phyloP scores from a whole-genome alignment of 208 protist genomes.

The Leishmania turanica region DNA sequence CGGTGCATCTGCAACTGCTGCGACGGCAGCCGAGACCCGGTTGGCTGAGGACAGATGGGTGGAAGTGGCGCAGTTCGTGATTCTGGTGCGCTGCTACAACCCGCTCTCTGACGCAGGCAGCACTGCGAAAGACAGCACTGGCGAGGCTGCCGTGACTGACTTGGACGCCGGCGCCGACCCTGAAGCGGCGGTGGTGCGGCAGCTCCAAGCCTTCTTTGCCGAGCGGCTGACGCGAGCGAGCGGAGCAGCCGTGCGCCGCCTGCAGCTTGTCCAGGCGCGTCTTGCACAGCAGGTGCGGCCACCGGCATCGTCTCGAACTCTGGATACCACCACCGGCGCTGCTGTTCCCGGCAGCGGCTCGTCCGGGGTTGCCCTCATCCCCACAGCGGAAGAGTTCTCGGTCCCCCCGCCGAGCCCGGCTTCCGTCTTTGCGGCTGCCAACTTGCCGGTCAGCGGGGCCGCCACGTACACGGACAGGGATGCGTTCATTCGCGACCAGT shows the following conservation, averaged over 20 bases:
- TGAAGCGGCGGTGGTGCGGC: slow-evolving; percentile 21
- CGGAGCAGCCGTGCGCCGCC: slow-evolving; percentile 20
- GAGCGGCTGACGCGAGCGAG: slow-evolving; percentile 4
- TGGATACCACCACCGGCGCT: neutral
- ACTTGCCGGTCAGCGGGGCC: slow-evolving; percentile 71
- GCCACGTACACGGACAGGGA: slow-evolving; percentile 49
- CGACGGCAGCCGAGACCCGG: slow-evolving; percentile 6
- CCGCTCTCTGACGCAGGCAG: neutral
- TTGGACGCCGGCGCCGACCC: neutral
- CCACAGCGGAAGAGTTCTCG: slow-evolving; percentile 56
- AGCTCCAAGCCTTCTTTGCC: slow-evolving; percentile 21
- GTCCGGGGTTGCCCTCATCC: slow-evolving; percentile 46
- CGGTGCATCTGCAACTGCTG: neutral
- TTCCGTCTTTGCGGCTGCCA: slow-evolving; percentile 65
- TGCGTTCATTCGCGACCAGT: slow-evolving; percentile 74
- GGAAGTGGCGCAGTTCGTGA: slow-evolving; percentile 68
- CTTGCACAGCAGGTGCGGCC: slow-evolving; percentile 7
- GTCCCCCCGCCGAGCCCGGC: slow-evolving; percentile 53
- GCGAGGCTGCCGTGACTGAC: neutral
- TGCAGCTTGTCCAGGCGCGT: slow-evolving; percentile 15
- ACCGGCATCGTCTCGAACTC: neutral
- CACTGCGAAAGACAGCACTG: neutral
- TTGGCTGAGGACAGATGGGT: slow-evolving; percentile 49
- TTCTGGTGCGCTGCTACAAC: slow-evolving; percentile 60
- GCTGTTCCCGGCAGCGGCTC: neutral